Evolutionary conservation across 805 yeast species (phyloP), one percentile per base, ranked within the genome.

Genomic region (Clavispora santaluciae): DNA sequence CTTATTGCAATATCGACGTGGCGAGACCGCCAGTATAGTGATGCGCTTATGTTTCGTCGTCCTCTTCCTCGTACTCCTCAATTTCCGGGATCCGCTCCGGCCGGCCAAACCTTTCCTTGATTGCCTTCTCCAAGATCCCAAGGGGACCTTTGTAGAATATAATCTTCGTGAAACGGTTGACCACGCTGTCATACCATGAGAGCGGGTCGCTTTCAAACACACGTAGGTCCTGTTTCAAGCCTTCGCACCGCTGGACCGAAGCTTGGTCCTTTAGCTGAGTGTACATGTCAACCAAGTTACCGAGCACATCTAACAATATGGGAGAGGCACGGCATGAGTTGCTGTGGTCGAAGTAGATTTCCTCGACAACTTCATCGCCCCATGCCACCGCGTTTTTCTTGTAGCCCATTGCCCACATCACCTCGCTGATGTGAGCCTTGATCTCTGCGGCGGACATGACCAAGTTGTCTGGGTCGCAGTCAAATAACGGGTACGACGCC

Each of bases 31-130:
- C n/a, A n/a, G n/a, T n/a, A n/a, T n/a, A 23, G 25, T 23, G n/a
- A n/a, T 10, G 11, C 11, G 11, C 8, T 25, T 17, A 31, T 3
- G 16, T 22, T 43, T 65, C 70, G 22, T 47, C 59, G 42, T 69
- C 73, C 49, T 69, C 73, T 3, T 59, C 63, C 48, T 69, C 75
- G 44, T 59, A 60, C 51, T 68, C 70, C 49, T 68, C 72, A 11
- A 69, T 51, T 31, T 66, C 68, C 9, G 61, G 64, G 5, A 67
- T 42, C 23, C 59, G 49, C 35, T 54, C 52, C 1, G 68, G 61
- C 5, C 55, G 57, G 0, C 73, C 73, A 38, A 64, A 60, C 33
- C 75, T 51, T 44, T 69, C 75, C 5, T 51, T 45, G 28, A 69
- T 48, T 2, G 64, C 67, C 48, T 67, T 69, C 39, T 65, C 72